phyloP scores from a whole-genome alignment of 805 yeast species.

The Sugiyamaella floridensis region DNA sequence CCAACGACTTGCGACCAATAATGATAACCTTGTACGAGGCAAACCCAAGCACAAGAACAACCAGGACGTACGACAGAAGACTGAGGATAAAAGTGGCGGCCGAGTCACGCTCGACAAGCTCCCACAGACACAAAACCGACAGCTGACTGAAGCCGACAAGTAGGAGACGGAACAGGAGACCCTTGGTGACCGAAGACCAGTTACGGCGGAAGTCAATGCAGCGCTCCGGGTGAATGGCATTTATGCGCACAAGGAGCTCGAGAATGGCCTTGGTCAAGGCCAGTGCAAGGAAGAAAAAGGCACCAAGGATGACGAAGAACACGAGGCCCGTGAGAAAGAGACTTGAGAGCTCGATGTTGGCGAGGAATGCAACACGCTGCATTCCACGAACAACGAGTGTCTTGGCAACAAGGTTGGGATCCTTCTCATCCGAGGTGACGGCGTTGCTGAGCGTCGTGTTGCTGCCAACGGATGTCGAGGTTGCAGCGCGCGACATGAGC shows the following conservation, averaged over 20 bases:
- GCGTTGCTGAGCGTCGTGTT: slow-evolving; percentile 17
- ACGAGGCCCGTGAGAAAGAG: slow-evolving; percentile 81
- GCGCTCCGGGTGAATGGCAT: slow-evolving; percentile 53
- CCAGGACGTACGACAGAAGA: slow-evolving; percentile 53
- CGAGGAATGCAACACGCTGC: slow-evolving; percentile 79
- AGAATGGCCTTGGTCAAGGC: slow-evolving; percentile 58
- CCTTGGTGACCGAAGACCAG: slow-evolving; percentile 82
- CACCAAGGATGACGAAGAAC: slow-evolving; percentile 69
- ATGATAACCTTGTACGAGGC: slow-evolving; percentile 69
- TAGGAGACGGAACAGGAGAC: slow-evolving; percentile 76
- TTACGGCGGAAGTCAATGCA: slow-evolving; percentile 72
- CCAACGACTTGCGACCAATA: slow-evolving; percentile 66
- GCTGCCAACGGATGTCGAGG: not conserved
- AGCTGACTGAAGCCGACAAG: slow-evolving; percentile 85
- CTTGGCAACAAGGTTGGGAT: slow-evolving; percentile 50
- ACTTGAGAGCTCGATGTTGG: slow-evolving; percentile 79
- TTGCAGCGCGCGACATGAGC: slow-evolving; percentile 8
- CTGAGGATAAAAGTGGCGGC: slow-evolving; percentile 80
- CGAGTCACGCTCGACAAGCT: slow-evolving; percentile 75
- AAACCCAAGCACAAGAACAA: slow-evolving; percentile 53
- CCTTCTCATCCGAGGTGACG: slow-evolving; percentile 45
- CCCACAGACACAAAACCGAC: slow-evolving; percentile 78
- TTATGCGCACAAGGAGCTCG: slow-evolving; percentile 57
- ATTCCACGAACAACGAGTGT: slow-evolving; percentile 84
- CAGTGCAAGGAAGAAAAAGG: slow-evolving; percentile 48